Percentiles rank a stretch among this genome's conserved stretches.
These are phyloP conservation scores for Diaporthe nobilis DNA, from an alignment of 2,329 filamentous ascomycete species.

Conservation along the genomic window DNA sequence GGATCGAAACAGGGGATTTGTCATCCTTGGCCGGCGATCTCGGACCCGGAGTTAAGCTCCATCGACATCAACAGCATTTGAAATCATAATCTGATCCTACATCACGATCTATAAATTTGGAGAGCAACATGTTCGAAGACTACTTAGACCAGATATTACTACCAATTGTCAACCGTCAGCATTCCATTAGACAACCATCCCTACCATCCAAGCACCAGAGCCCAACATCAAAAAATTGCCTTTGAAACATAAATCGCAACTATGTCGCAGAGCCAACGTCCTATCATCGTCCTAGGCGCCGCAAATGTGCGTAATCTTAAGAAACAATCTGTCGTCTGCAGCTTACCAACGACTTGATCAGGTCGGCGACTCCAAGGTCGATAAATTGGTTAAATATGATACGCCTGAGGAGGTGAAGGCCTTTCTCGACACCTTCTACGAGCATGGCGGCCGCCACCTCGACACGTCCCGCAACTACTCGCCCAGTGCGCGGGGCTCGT, in stretches of 20 bases:
- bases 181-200: fast-evolving
- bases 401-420: slow-evolving; percentile 47
- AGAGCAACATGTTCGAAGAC: background rate
- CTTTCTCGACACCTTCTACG: slow-evolving; percentile 45
- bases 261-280: slow-evolving; percentile 4
- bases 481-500: slow-evolving; percentile 44
- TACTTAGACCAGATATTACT: background rate
- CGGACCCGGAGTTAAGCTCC: background rate
- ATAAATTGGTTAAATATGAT: slow-evolving; percentile 40
- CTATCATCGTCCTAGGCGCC: slow-evolving; percentile 23
- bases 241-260: background rate
- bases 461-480: slow-evolving; percentile 54
- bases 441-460: slow-evolving; percentile 48
- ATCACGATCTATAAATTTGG: background rate
- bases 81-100: background rate
- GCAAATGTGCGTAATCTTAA: background rate
- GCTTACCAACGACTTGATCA: background rate
- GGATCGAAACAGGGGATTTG: background rate
- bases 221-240: background rate
- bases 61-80: background rate
- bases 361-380: slow-evolving; percentile 40
- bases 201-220: background rate
- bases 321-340: too few species aligned
- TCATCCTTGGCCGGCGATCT: background rate
- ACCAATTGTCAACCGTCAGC: too few species aligned